Percentiles rank a stretch among this genome's conserved stretches.
phyloP scores from a whole-genome alignment of 2,329 filamentous ascomycete genomes.

The Meredithiella fracta region DNA sequence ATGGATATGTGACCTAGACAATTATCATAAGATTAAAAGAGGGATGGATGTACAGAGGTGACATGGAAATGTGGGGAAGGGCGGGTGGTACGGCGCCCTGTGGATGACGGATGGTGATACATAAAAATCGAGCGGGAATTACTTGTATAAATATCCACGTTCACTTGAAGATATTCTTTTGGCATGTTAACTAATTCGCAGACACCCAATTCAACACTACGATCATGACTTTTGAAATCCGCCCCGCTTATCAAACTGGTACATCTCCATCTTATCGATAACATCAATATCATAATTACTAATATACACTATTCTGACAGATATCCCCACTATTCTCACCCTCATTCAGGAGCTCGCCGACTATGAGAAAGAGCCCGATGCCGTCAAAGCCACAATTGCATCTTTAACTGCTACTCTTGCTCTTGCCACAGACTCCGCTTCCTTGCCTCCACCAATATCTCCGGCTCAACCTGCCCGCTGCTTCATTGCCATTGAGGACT shows the following conservation, averaged over 20 bases:
- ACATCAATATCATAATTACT: not conserved
- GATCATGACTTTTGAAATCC: not conserved
- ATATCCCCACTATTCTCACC: slow-evolving; percentile 63
- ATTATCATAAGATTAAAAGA: not conserved
- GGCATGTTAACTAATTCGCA: too few species aligned
- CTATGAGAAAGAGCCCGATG: slow-evolving; percentile 63
- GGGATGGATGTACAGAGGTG: too few species aligned
- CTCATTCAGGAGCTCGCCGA: slow-evolving; percentile 74
- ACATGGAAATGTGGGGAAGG: too few species aligned
- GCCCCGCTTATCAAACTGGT: not conserved
- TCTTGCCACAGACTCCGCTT: slow-evolving; percentile 42
- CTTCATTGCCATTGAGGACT: slow-evolving; percentile 43
- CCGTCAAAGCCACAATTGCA: slow-evolving; percentile 63
- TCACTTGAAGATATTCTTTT: too few species aligned
- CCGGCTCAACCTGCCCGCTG: slow-evolving; percentile 54
- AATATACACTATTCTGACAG: slow-evolving; percentile 30
- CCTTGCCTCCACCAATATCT: slow-evolving; percentile 30
- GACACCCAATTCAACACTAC: too few species aligned
- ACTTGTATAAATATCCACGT: too few species aligned
- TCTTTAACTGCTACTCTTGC: slow-evolving; percentile 60
- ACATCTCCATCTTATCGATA: not conserved
- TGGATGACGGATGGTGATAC: not conserved
- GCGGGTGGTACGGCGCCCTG: too few species aligned
- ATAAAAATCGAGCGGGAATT: not conserved
- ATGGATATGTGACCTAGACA: not conserved